Percentiles rank a stretch among this genome's conserved stretches.
Conservation (phyloP, 164 flowering plant species). For the Kalanchoe fedtschenkoi region DNA sequence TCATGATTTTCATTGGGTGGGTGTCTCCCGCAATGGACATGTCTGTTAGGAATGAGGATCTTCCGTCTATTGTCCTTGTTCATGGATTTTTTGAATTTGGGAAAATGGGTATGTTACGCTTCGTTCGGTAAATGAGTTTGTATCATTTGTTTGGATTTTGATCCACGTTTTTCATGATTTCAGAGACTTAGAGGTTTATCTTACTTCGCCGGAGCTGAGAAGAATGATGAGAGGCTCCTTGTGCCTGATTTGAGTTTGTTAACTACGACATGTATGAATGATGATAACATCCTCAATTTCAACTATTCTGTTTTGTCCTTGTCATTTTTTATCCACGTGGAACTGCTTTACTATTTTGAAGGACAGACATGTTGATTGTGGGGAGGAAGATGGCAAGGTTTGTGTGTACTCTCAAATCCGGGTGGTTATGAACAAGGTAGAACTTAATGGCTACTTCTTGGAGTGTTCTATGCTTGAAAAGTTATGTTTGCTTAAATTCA, state of each 20-base stretch:
- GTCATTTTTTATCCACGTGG: constrained; percentile 7
- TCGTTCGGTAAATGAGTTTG: not conserved
- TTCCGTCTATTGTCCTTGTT: constrained; percentile 85
- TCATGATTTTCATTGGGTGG: too few relatives aligned
- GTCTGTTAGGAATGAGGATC: constrained; percentile 12
- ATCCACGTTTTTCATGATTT: constrained; percentile 7
- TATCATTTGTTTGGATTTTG: constrained; percentile 7
- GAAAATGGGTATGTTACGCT: constrained; percentile 55
- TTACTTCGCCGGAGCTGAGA: constrained; percentile 96
- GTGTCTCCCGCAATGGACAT: too few relatives aligned
- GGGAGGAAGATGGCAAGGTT: constrained; percentile 80
- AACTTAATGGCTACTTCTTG: not conserved
- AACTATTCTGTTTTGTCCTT: not conserved
- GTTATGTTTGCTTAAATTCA: constrained; percentile 2
- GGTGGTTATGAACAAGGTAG: constrained; percentile 52
- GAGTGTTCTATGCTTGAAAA: not conserved
- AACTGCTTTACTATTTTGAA: constrained; percentile 89
- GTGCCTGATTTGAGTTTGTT: constrained; percentile 96
- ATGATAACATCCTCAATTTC: not conserved
- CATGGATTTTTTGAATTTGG: constrained; percentile 99
- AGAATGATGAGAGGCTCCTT: constrained; percentile 82
- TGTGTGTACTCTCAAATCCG: constrained; percentile 83
- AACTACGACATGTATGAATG: constrained; percentile 68
- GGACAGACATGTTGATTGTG: constrained; percentile 93
- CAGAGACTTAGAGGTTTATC: constrained; percentile 87